These are phyloP conservation scores for Inonotus obliquus DNA, from an alignment of 1,284 basidiomycete species.

Conservation along the genomic window DNA sequence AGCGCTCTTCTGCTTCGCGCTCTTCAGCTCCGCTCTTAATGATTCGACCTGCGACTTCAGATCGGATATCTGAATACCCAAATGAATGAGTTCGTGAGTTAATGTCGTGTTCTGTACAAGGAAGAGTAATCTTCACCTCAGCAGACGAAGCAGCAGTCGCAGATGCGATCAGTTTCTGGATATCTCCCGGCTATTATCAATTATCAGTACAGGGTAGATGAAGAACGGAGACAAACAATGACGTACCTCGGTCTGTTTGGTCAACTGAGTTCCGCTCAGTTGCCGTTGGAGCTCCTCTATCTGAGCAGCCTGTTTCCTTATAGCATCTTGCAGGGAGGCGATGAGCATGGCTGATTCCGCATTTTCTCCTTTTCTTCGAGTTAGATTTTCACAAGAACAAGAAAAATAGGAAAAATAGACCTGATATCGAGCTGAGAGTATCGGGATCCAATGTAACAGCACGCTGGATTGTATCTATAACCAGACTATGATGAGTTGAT, in stretches of 20 bases:
- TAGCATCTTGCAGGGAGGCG: slow-evolving; percentile 73
- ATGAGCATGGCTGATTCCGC: slow-evolving; percentile 78
- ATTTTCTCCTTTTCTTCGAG: slow-evolving; percentile 48
- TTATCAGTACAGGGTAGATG: background rate
- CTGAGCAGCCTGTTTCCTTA: slow-evolving; percentile 75
- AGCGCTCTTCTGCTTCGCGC: slow-evolving; percentile 58
- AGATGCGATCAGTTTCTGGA: slow-evolving; percentile 38
- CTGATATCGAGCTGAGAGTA: slow-evolving; percentile 50
- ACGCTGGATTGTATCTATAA: slow-evolving; percentile 62
- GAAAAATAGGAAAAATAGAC: slow-evolving; percentile 31
- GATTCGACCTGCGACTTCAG: slow-evolving; percentile 28
- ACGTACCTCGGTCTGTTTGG: slow-evolving; percentile 26
- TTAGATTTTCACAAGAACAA: slow-evolving; percentile 11
- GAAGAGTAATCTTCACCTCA: background rate
- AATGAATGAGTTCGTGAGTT: background rate
- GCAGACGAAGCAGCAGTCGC: background rate
- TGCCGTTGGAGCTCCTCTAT: slow-evolving; percentile 58
- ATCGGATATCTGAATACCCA: background rate
- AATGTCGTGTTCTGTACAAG: background rate
- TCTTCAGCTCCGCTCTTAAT: slow-evolving; percentile 47
- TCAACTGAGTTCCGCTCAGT: slow-evolving; percentile 40
- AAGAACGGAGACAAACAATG: background rate
- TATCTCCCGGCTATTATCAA: slow-evolving; percentile 27
- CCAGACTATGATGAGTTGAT: background rate
- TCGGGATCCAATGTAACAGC: slow-evolving; percentile 63